Conservation (phyloP, 306 rosid species). For the Vicia sativa region DNA sequence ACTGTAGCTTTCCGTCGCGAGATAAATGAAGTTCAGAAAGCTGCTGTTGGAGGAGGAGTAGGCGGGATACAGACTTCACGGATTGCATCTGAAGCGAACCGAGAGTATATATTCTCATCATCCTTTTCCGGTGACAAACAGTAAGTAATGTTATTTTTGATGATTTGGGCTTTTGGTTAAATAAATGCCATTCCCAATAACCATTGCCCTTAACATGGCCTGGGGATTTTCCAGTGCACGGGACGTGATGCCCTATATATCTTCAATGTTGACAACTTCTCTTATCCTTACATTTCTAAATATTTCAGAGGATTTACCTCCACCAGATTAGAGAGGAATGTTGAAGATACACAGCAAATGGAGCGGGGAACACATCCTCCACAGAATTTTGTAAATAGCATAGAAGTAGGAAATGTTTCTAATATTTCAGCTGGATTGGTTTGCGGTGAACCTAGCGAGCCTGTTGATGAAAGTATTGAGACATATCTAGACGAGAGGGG, state of each 20-base stretch:
- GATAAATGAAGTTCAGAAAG: constrained; percentile 88
- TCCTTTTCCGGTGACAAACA: constrained; percentile 90
- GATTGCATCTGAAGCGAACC: constrained; percentile 90
- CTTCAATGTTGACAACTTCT: constrained; percentile 20
- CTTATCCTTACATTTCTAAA: constrained; percentile 35
- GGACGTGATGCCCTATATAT: constrained; percentile 23
- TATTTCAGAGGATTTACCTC: constrained; percentile 70
- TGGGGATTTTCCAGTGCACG: constrained; percentile 16
- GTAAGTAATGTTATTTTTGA: constrained; percentile 54
- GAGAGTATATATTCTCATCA: constrained; percentile 90
- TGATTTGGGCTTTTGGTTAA: constrained; percentile 21
- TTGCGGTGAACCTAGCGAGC: constrained; percentile 44
- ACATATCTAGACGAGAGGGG: constrained; percentile 89
- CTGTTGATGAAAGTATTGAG: constrained; percentile 70
- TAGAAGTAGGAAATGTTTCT: constrained; percentile 46
- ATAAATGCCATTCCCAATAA: constrained; percentile 18
- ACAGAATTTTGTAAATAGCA: constrained; percentile 40
- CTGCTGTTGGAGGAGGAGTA: constrained; percentile 79
- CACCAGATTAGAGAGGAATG: constrained; percentile 52
- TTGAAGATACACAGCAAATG: constrained; percentile 53
- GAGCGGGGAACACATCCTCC: constrained; percentile 42
- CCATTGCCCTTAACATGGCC: constrained; percentile 1
- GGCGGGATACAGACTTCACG: constrained; percentile 88
- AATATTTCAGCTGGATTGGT: constrained; percentile 45
- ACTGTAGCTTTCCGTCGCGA: constrained; percentile 97